Conservation (phyloP, 176 grass and related monocot species). For the Sorghum bicolor region DNA sequence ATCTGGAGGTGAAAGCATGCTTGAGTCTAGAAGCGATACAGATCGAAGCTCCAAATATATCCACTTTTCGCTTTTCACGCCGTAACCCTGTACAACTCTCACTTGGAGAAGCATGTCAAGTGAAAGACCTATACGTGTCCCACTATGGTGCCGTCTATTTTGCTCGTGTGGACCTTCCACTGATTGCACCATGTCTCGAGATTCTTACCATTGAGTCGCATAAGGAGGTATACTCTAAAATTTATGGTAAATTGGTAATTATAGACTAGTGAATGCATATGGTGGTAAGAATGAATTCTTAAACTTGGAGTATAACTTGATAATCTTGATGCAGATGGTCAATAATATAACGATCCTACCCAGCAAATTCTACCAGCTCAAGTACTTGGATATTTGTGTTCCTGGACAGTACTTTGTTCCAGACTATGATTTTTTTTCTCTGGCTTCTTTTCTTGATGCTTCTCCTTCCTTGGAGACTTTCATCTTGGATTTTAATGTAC, state of each 20-base stretch:
- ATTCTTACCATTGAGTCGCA: background rate
- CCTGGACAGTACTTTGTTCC: background rate
- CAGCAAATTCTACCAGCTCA: constrained; percentile 1
- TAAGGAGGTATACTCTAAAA: background rate
- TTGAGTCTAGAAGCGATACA: background rate
- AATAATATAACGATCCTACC: background rate
- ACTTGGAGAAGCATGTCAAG: background rate
- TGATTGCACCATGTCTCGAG: background rate
- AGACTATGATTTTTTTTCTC: constrained; percentile 14
- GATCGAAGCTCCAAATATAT: background rate
- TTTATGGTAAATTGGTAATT: background rate
- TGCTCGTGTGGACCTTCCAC: background rate
- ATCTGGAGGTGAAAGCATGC: background rate
- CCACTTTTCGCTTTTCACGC: background rate
- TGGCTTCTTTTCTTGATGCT: constrained; percentile 8
- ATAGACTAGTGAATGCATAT: background rate
- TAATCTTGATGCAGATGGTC: background rate
- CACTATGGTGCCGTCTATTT: background rate
- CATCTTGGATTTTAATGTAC: constrained; percentile 3
- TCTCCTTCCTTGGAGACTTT: constrained; percentile 32
- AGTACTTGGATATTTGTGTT: background rate
- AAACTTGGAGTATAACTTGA: background rate
- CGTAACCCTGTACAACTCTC: background rate
- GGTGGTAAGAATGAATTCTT: background rate
- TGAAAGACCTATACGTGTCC: background rate